A percentile compares a stretch with the other conserved stretches of the same genome.
These are phyloP conservation scores for Teunomyces atbi DNA, from an alignment of 805 yeast genomes.

Conservation along the genomic window DNA sequence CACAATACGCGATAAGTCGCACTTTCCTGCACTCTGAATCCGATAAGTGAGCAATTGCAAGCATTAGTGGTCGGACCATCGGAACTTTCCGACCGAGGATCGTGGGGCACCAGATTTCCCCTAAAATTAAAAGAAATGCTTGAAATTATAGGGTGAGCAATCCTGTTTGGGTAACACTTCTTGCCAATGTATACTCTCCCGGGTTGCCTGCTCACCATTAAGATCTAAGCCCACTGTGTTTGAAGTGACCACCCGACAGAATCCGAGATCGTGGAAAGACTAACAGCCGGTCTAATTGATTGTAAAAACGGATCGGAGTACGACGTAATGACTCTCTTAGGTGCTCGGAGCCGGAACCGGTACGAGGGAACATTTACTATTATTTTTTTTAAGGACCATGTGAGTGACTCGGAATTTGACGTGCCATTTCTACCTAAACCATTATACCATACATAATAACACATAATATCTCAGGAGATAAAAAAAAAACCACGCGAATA, in stretches of 20 bases:
- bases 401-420: neutral
- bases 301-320: too few species aligned
- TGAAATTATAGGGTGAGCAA: neutral
- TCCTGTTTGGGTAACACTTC: neutral
- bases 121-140: too few species aligned
- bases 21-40: neutral
- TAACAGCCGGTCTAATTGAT: too few species aligned
- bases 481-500: neutral
- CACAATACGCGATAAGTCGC: neutral
- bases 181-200: neutral
- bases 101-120: neutral
- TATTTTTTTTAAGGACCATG: neutral
- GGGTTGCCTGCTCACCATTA: too few species aligned
- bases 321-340: neutral
- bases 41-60: neutral
- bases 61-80: conserved; percentile 6
- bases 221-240: too few species aligned
- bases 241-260: too few species aligned
- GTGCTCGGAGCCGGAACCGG: neutral
- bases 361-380: neutral
- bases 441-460: neutral
- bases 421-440: neutral
- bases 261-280: too few species aligned
- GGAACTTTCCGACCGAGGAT: conserved; percentile 10
- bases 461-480: neutral